Percentiles rank a stretch among this genome's conserved stretches.
Evolutionary conservation across 139 green algal genomes (phyloP).

Genomic region (Astrephomene gubernaculifera): DNA sequence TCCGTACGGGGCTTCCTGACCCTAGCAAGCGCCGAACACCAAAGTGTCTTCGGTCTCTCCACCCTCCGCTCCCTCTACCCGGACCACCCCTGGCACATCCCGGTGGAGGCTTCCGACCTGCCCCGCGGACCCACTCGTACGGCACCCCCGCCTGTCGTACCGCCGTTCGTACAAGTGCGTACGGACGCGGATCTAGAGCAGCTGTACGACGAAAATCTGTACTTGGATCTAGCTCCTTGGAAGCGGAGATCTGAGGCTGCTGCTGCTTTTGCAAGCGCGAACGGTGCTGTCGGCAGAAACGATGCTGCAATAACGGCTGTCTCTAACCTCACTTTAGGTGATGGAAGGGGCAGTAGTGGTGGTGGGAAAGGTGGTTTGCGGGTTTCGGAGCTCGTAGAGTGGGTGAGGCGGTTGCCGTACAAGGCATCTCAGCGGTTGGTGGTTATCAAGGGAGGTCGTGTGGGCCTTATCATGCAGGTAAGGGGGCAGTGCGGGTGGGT

Average conservation of each 20-base stretch:
- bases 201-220: slow-evolving; percentile 31
- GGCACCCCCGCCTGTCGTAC: background rate
- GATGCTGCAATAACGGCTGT: background rate
- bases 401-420: background rate
- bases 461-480: slow-evolving; percentile 9
- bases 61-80: background rate
- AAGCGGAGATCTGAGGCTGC: no score
- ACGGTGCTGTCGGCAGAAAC: background rate
- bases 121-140: background rate
- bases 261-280: no score
- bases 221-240: slow-evolving; percentile 28
- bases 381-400: no score
- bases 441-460: slow-evolving; percentile 1
- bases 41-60: background rate
- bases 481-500: no score
- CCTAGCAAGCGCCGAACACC: no score
- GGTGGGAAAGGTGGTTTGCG: no score
- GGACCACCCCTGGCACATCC: background rate
- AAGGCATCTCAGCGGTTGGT: background rate
- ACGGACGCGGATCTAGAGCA: background rate
- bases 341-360: no score
- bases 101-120: background rate
- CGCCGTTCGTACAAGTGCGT: background rate
- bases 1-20: no score
- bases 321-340: no score